Percentiles rank a stretch among this genome's conserved stretches.
Conservation (phyloP, 148 eudicot genomes). For the Silene latifolia region DNA sequence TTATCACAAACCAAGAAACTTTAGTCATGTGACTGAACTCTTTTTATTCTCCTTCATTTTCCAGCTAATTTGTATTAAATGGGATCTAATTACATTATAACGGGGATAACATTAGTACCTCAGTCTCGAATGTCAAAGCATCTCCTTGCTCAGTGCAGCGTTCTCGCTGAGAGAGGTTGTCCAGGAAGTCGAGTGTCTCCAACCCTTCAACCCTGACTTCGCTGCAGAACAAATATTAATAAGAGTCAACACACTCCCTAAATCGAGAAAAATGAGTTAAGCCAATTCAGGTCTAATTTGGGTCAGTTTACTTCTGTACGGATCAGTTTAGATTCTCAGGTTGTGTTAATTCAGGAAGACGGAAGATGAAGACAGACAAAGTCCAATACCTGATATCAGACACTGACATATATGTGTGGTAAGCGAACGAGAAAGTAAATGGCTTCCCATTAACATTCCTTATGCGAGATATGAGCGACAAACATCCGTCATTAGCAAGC, state of each 20-base stretch:
- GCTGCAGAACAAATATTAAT: slow-evolving; percentile 30
- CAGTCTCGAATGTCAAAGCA: slow-evolving; percentile 82
- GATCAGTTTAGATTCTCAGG: background rate
- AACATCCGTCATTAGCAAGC: slow-evolving; percentile 54
- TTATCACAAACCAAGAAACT: no score
- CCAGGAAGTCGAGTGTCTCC: slow-evolving; percentile 71
- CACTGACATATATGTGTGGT: slow-evolving; percentile 67
- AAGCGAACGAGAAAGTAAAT: slow-evolving; percentile 73
- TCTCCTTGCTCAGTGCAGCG: slow-evolving; percentile 85
- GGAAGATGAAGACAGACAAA: background rate
- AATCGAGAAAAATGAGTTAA: background rate
- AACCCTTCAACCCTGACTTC: slow-evolving; percentile 83
- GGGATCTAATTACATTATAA: no score
- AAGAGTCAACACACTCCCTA: background rate
- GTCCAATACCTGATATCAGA: slow-evolving; percentile 67
- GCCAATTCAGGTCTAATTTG: background rate
- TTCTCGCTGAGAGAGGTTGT: slow-evolving; percentile 54
- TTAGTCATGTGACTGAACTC: no score
- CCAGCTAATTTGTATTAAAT: no score
- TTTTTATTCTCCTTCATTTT: no score
- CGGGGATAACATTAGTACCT: slow-evolving; percentile 34
- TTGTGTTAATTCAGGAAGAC: no score
- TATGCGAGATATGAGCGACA: slow-evolving; percentile 63
- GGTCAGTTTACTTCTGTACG: background rate
- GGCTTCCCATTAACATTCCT: slow-evolving; percentile 73